Base-by-base conservation (phyloP, 352 stramenopile genomes). In the Globisporangium cederbergense region DNA sequence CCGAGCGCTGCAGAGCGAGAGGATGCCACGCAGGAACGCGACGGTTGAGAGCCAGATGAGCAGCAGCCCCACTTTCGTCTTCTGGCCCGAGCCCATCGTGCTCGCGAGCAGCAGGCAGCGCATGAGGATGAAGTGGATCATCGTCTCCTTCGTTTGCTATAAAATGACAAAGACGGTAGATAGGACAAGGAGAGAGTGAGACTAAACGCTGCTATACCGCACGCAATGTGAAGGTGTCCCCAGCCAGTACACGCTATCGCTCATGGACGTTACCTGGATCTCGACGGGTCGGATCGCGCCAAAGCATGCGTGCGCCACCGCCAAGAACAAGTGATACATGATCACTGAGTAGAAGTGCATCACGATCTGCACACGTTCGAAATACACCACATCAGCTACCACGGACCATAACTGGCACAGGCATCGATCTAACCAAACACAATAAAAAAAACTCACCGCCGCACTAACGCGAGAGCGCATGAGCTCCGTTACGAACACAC, bases 131-230 rank as follows among this genome's bases (percentile, higher is more conserved):
- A 90, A 92, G 49, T 88, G 81, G 55, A 92, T 78, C 60, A 92
- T 80, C 20, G 79, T 90, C 58, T 92, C 83, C 49, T 92, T 92
- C 25, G 83, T 90, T 77, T 89, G 83, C 72, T 92, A 32, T 16
- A 42, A 11, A 57, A 16, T 14, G 3, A 38, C 8, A 9, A 14
- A 42, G 9, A 42, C 10, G 36, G 11, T 11, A 54, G 49, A 54
- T 13, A 55, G 25, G n/a, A 61, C 22, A 38, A 13, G 7, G 20
- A 53, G 4, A 22, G 4, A 43, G 14, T 16, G 30, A 22, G 1
- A 20, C 16, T n/a, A 49, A 49, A 46, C 14, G 40, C 40, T 11
- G 11, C 0, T 46, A 8, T n/a, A 46, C 40, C 40, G 14, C 40
- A 46, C 40, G 14, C 40, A 46, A 28, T 8, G 32, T 36, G 32